Evolutionary conservation across 495 filamentous ascomycete genomes (phyloP), one percentile per base, ranked within the genome.

Genomic region (Evernia prunastri): DNA sequence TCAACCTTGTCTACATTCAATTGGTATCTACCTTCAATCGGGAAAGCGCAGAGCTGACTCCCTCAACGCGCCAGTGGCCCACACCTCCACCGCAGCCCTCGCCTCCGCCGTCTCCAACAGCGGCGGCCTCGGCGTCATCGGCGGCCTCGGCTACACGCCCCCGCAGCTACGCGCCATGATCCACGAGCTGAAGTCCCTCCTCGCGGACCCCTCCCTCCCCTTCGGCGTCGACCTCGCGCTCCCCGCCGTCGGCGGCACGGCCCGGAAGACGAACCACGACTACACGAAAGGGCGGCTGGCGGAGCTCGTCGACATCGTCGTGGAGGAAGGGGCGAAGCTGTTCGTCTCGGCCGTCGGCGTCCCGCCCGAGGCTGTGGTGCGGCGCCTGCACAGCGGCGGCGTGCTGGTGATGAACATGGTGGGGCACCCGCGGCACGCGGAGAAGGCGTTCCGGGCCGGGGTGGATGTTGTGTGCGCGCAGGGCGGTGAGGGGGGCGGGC

Each of bases 371-470:
- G 75, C 72, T 49, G 82, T 89, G 4, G 84, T 96, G 37, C 83
- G 89, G 69, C 72, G 82, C 43, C 77, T 96, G 27, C 91, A 96
- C 69, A 79, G 78, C 13, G 87, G 85, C 0, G 89, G 88, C 1
- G 86, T 96, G 37, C 71, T 93, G 56, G 79, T 95, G 29, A 95
- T 95, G 91, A 96, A 95, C 72, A 96, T 96, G 91, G 91, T 95
- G n/a, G 91, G 91, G 0, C 84, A 87, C 58, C 91, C 91, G n/a
- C 88, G 85, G 69, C 91, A 96, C 72, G 91, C 91, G 0, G 81
- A 83, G 69, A 94, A 95, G 78, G 91, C 91, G 35, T 79, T 96
- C 6, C 81, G 87, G 47, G 79, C 84, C 0, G 91, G 91, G 15
- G 89, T 91, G 20, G 91, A 96, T 73, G 86, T 96, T 71, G 84